Base-by-base conservation (phyloP, 1,139 yeast genomes). In the Protomyces pachydermus region DNA sequence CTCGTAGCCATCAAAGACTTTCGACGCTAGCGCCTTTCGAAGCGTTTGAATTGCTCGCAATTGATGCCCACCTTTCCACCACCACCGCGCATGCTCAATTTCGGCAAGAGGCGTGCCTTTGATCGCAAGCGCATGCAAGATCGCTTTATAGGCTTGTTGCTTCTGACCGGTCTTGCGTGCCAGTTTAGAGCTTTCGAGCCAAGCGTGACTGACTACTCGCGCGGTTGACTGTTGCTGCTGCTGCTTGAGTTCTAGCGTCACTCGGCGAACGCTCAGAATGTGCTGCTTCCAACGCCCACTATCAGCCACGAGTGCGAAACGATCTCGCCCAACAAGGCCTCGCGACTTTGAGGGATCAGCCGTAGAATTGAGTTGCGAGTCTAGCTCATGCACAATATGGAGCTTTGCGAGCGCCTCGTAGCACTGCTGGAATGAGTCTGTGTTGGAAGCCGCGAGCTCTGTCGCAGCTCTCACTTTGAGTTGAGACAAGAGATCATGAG, bases 1-100 rank as follows among this genome's bases (percentile, higher is more conserved):
- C 46, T 61, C 65, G 25, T 54, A 61, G 14, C 34, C 23, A 28
- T 68, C 69, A 16, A 69, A 65, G 18, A 55, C 62, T 1, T 69
- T 68, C 0, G 71, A 65, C 8, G 71, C 69, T 5, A 76, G 75
- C 69, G 64, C 83, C 74, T 68, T 82, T 80, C 68, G 82, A 74
- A 91, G 77, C 9, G 84, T 80, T 62, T 87, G 84, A 51, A 93
- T 80, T 0, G 98, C 98, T 70, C 91, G 87, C 20, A 93, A 83
- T 68, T 85, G 91, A 68, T 90, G 95, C 0, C 96, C 97, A 72
- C 89, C 91, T 1, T 85, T 86, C 98, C 98, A 93, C 58, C 91
- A 75, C 8, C 95, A 79, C 66, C 88, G 85, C 0, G 98, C 89
- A 73, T 88, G 88, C 72, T 91, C 97, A 50, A 87, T 78, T 66